These are phyloP conservation scores for Plasmodium vinckei DNA, from an alignment of 169 alveolate genomes.

Conservation along the genomic window DNA sequence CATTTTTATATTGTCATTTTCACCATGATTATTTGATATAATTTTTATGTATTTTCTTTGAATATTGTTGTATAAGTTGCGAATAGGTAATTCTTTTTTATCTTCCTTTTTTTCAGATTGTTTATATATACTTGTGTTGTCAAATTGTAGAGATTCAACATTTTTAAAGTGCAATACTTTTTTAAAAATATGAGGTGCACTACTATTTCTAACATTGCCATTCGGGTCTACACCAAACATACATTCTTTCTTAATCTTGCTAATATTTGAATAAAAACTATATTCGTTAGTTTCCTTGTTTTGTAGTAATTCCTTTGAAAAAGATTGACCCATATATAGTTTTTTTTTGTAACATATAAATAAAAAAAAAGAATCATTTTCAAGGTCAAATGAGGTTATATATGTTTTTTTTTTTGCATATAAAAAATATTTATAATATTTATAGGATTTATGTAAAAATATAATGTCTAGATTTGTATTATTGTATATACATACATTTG, in stretches of 20 bases:
- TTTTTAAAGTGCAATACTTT: constrained; percentile 1
- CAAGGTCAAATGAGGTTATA: constrained; percentile 4
- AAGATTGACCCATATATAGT: constrained; percentile 4
- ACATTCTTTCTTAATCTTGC: too few relatives aligned
- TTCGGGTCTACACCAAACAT: too few relatives aligned
- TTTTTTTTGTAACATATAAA: constrained; percentile 38
- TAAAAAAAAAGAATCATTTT: constrained; percentile 14
- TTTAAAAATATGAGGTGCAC: neutral
- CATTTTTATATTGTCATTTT: neutral
- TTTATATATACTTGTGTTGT: too few relatives aligned
- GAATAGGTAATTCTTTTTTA: neutral
- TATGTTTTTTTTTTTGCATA: constrained; percentile 33
- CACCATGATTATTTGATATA: constrained; percentile 20
- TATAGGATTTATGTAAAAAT: constrained; percentile 31
- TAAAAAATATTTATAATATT: constrained; percentile 14
- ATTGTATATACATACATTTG: constrained; percentile 46
- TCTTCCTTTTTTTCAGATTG: too few relatives aligned
- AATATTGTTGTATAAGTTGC: neutral
- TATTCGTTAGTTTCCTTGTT: neutral
- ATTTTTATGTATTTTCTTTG: constrained; percentile 17
- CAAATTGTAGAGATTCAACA: neutral
- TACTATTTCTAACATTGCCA: too few relatives aligned
- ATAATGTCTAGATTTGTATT: constrained; percentile 32
- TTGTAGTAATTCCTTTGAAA: neutral
- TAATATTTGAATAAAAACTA: too few relatives aligned